Evolutionary conservation across 2,329 filamentous ascomycete species (phyloP).

Genomic region (Raffaelea albimanens): DNA sequence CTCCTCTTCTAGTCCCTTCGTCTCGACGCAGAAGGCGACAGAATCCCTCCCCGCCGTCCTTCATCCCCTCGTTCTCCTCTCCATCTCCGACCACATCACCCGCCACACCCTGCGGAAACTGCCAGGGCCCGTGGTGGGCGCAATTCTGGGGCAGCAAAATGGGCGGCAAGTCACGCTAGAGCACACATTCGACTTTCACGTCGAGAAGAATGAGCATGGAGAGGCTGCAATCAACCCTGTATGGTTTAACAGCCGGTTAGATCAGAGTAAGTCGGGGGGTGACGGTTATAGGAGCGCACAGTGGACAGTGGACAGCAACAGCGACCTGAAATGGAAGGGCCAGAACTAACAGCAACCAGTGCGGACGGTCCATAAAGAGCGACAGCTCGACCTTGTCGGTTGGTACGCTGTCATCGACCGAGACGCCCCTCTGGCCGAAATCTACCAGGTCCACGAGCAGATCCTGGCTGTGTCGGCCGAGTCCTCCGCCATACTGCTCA

Average conservation of each 20-base stretch:
- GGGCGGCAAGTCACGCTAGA: constrained; percentile 86
- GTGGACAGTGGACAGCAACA: background rate
- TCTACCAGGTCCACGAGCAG: constrained; percentile 67
- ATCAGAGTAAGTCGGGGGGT: constrained; percentile 59
- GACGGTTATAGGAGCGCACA: background rate
- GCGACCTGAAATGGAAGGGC: too few species aligned
- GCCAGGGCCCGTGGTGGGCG: constrained; percentile 69
- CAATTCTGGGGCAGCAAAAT: constrained; percentile 83
- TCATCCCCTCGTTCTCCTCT: constrained; percentile 90
- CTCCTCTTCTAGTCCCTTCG: constrained; percentile 38
- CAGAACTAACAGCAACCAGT: constrained; percentile 40
- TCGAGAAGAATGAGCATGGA: constrained; percentile 38
- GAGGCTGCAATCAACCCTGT: constrained; percentile 52
- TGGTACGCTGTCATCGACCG: constrained; percentile 78
- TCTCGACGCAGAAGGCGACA: constrained; percentile 57
- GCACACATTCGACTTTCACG: constrained; percentile 79
- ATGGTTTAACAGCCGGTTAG: constrained; percentile 70
- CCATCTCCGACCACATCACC: constrained; percentile 93
- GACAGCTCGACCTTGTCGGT: constrained; percentile 76
- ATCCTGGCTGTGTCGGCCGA: constrained; percentile 71
- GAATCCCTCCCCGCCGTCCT: constrained; percentile 76
- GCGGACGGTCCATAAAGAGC: constrained; percentile 78
- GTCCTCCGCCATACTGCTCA: constrained; percentile 71
- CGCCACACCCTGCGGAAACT: constrained; percentile 74
- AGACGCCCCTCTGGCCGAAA: constrained; percentile 59